phyloP scores from a whole-genome alignment of 2,329 filamentous ascomycete genomes.

The Chaetomium sp. region DNA sequence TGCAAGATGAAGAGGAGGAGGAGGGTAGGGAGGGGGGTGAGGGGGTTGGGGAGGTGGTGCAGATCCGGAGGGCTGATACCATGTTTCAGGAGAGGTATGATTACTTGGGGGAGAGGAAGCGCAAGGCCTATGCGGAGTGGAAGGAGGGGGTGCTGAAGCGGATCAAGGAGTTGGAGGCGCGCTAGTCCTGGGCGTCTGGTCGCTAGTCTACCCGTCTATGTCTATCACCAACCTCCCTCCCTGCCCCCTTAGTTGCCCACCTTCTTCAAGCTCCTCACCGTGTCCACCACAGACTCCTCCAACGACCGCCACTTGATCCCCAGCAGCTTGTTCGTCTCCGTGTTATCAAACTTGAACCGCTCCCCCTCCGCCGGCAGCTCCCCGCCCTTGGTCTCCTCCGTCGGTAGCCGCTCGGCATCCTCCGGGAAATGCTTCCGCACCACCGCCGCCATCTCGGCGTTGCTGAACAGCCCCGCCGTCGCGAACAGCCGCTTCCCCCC shows the following conservation, averaged over 20 bases:
- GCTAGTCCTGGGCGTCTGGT: neutral
- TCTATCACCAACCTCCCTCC: neutral
- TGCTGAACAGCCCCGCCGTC: conserved; percentile 50
- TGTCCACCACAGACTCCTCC: conserved; percentile 64
- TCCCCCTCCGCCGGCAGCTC: conserved; percentile 44
- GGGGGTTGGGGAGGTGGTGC: conserved; percentile 42
- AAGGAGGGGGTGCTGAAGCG: conserved; percentile 60
- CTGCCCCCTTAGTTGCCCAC: conserved; percentile 38
- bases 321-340: conserved; percentile 59
- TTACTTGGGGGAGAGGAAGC: conserved; percentile 66
- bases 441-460: conserved; percentile 48
- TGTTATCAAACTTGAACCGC: conserved; percentile 60
- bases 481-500: conserved; percentile 56
- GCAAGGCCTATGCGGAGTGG: conserved; percentile 65
- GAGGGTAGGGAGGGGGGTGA: conserved; percentile 42
- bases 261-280: conserved; percentile 64
- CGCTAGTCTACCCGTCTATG: neutral
- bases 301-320: conserved; percentile 64
- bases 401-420: conserved; percentile 51
- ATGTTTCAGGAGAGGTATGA: conserved; percentile 79
- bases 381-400: conserved; percentile 49
- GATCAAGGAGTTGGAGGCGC: conserved; percentile 44
- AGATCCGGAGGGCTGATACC: conserved; percentile 58
- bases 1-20: conserved; percentile 34
- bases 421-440: conserved; percentile 54